phyloP scores from a whole-genome alignment of 2,329 filamentous ascomycete genomes.

The Monilinia aucupariae region DNA sequence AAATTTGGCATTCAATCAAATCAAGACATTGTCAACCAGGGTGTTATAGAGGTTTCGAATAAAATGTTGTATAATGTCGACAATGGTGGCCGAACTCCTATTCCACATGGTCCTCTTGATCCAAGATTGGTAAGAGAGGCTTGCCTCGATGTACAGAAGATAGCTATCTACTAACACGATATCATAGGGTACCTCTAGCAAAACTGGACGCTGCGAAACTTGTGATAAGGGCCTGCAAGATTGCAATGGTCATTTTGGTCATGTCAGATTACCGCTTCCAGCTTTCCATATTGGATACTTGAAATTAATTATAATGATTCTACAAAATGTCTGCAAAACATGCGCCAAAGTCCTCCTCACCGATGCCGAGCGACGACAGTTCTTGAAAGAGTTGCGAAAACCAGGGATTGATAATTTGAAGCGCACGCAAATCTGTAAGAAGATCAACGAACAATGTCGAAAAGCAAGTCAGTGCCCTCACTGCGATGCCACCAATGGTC shows the following conservation, averaged over 20 bases:
- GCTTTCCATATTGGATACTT: constrained; percentile 96
- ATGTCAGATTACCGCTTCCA: constrained; percentile 83
- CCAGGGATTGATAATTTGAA: constrained; percentile 83
- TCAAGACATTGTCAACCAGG: constrained; percentile 92
- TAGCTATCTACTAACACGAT: background rate
- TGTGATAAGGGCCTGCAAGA: constrained; percentile 75
- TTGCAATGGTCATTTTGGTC: constrained; percentile 93
- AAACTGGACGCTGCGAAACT: constrained; percentile 71
- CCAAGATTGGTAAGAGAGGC: constrained; percentile 57
- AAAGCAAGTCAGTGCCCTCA: constrained; percentile 79
- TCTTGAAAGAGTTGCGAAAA: constrained; percentile 72
- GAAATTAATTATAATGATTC: constrained; percentile 82
- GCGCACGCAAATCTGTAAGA: constrained; percentile 77
- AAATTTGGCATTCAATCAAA: constrained; percentile 93
- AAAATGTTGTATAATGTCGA: constrained; percentile 88
- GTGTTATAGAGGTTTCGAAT: constrained; percentile 90
- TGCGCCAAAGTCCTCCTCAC: constrained; percentile 80
- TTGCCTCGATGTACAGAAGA: background rate
- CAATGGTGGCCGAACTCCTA: constrained; percentile 68
- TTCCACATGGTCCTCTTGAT: constrained; percentile 81
- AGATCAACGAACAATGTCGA: constrained; percentile 81
- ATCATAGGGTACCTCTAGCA: constrained; percentile 71
- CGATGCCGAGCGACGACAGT: constrained; percentile 70
- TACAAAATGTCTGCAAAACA: constrained; percentile 95
- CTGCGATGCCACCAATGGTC: constrained; percentile 78